phyloP scores from a whole-genome alignment of 139 green algal genomes.

The Micractinium sp. region DNA sequence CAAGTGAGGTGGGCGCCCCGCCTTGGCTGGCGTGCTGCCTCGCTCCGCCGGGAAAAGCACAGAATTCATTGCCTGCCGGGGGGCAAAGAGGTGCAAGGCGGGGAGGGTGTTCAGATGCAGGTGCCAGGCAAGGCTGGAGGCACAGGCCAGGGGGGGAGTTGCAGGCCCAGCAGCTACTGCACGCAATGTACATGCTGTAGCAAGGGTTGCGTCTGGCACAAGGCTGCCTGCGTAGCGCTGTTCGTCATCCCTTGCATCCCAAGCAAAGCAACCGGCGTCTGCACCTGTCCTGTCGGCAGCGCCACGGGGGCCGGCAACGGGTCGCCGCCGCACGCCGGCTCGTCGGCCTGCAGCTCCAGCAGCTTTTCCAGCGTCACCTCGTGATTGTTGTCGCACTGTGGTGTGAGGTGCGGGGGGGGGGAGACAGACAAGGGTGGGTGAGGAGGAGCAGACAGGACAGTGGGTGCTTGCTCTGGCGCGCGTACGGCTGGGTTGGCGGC shows the following conservation, averaged over 20 bases:
- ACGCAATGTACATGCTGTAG: not conserved
- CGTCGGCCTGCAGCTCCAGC: not conserved
- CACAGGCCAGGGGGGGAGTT: not conserved
- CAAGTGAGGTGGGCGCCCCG: not conserved
- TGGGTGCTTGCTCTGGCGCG: not conserved
- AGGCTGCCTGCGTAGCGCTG: too few species aligned
- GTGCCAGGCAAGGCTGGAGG: not conserved
- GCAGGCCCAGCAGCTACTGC: not conserved
- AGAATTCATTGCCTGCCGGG: not conserved
- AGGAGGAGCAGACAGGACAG: not conserved
- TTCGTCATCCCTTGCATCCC: not conserved
- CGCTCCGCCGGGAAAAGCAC: not conserved
- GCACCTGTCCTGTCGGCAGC: not conserved
- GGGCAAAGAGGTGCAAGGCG: not conserved
- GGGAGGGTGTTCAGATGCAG: not conserved
- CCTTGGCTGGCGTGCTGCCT: not conserved
- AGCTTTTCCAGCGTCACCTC: not conserved
- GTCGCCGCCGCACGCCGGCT: not conserved
- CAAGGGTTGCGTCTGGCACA: not conserved
- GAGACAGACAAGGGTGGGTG: not conserved
- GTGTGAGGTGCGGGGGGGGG: too few species aligned
- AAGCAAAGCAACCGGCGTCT: not conserved
- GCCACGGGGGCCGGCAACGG: not conserved
- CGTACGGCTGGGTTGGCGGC: not conserved
- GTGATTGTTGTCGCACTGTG: conserved; percentile 19